Evolutionary conservation across 768 basidiomycete species (phyloP).

Genomic region (Suillus clintonianus): DNA sequence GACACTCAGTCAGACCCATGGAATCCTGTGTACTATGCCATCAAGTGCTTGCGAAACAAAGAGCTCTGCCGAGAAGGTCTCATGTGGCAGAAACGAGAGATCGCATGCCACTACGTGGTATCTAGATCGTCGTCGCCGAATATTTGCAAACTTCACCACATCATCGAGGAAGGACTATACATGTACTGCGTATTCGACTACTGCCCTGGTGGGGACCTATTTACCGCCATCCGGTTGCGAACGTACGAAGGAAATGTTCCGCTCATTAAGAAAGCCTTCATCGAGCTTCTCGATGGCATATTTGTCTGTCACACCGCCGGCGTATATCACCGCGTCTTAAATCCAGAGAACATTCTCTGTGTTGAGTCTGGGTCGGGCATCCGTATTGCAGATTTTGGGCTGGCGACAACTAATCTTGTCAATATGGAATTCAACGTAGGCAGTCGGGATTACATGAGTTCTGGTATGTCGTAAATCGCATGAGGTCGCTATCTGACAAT

Average conservation of each 20-base stretch:
- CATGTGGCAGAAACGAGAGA: slow-evolving; percentile 68
- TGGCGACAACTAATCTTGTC: slow-evolving; percentile 51
- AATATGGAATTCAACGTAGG: slow-evolving; percentile 59
- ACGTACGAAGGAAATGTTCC: slow-evolving; percentile 57
- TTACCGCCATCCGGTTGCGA: slow-evolving; percentile 58
- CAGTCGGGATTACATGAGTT: slow-evolving; percentile 67
- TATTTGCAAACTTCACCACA: slow-evolving; percentile 68
- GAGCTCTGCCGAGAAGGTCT: slow-evolving; percentile 54
- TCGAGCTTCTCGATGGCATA: slow-evolving; percentile 80
- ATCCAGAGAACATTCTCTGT: slow-evolving; percentile 81
- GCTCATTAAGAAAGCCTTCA: slow-evolving; percentile 66
- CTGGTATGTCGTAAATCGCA: slow-evolving; percentile 46
- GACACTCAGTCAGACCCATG: slow-evolving; percentile 44
- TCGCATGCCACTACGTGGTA: slow-evolving; percentile 53
- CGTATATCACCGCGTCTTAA: slow-evolving; percentile 85
- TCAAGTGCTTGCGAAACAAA: slow-evolving; percentile 74
- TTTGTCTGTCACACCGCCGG: slow-evolving; percentile 68
- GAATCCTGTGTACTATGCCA: slow-evolving; percentile 53
- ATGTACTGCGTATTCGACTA: slow-evolving; percentile 70
- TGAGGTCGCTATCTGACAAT: slow-evolving; percentile 7
- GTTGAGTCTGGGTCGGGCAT: slow-evolving; percentile 52
- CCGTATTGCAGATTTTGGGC: slow-evolving; percentile 78
- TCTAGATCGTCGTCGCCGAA: slow-evolving; percentile 49
- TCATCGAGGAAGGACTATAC: slow-evolving; percentile 58
- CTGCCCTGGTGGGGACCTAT: slow-evolving; percentile 66